A percentile compares a stretch with the other conserved stretches of the same genome.
phyloP scores from a whole-genome alignment of 768 basidiomycete species.

The Suillus decipiens region DNA sequence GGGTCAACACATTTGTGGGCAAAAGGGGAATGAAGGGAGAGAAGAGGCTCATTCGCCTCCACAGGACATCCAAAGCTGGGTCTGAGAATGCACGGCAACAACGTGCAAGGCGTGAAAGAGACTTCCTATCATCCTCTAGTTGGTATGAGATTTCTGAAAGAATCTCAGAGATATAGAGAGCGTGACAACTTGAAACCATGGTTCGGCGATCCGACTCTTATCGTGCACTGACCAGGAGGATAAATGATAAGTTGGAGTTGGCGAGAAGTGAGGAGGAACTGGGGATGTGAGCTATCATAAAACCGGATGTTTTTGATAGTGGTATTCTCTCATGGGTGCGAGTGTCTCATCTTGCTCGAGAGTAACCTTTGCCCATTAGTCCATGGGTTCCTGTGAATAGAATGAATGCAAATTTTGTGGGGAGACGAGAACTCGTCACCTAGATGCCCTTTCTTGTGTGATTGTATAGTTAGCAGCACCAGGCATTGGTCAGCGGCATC shows the following conservation, averaged over 20 bases:
- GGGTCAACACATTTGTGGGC: slow-evolving; percentile 12
- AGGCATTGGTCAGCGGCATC: not conserved
- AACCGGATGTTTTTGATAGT: not conserved
- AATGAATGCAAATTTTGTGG: not conserved
- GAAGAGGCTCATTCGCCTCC: slow-evolving; percentile 23
- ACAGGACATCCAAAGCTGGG: slow-evolving; percentile 19
- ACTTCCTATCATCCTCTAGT: slow-evolving; percentile 16
- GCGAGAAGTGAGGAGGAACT: not conserved
- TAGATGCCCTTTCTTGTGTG: not conserved
- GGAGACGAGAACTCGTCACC: not conserved
- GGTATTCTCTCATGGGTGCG: slow-evolving; percentile 5
- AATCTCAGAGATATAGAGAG: slow-evolving; percentile 21
- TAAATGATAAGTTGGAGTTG: not conserved
- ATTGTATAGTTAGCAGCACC: not conserved
- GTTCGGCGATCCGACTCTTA: not conserved
- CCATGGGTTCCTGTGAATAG: not conserved
- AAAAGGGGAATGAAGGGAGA: slow-evolving; percentile 19
- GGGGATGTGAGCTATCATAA: not conserved
- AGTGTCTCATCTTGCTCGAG: not conserved
- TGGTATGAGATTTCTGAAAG: slow-evolving; percentile 16
- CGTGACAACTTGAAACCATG: not conserved
- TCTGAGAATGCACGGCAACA: slow-evolving; percentile 16
- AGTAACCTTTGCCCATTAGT: not conserved
- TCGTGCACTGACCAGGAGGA: not conserved
- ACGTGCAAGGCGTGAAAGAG: slow-evolving; percentile 12